phyloP scores from a whole-genome alignment of 2,329 filamentous ascomycete species.

The Alternaria solani region DNA sequence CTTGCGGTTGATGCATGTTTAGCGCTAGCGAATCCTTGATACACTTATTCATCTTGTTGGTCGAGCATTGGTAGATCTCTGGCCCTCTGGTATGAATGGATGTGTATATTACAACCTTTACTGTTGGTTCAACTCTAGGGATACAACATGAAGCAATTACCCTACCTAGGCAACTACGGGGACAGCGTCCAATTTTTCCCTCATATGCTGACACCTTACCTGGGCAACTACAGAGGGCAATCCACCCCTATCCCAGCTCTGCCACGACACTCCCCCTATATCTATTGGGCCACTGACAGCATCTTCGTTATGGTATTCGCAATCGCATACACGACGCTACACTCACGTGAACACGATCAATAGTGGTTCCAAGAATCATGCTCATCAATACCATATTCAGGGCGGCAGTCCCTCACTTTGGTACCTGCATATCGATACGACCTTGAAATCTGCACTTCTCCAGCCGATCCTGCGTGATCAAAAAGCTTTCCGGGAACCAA shows the following conservation, averaged over 20 bases:
- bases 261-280: neutral
- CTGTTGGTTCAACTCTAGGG: neutral
- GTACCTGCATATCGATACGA: neutral
- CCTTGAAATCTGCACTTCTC: slow-evolving; percentile 26
- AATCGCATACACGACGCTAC: neutral
- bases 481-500: slow-evolving; percentile 65
- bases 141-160: too few species aligned
- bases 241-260: neutral
- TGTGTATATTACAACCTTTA: neutral
- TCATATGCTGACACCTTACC: too few species aligned
- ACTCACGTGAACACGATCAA: neutral
- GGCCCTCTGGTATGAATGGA: neutral
- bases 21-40: slow-evolving; percentile 24
- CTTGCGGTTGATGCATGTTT: slow-evolving; percentile 25
- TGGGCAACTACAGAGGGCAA: too few species aligned
- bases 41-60: neutral
- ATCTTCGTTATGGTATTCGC: too few species aligned
- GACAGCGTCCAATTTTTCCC: too few species aligned
- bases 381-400: slow-evolving; percentile 57
- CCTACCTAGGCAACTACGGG: too few species aligned
- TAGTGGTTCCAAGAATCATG: slow-evolving; percentile 44
- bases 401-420: neutral
- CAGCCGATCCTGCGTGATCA: slow-evolving; percentile 58
- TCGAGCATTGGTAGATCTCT: slow-evolving; percentile 1
- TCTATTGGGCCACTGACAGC: too few species aligned